A percentile compares a stretch with the other conserved stretches of the same genome.
Conservation (phyloP, 305 asterid genomes). For the Fraxinus paxiana region DNA sequence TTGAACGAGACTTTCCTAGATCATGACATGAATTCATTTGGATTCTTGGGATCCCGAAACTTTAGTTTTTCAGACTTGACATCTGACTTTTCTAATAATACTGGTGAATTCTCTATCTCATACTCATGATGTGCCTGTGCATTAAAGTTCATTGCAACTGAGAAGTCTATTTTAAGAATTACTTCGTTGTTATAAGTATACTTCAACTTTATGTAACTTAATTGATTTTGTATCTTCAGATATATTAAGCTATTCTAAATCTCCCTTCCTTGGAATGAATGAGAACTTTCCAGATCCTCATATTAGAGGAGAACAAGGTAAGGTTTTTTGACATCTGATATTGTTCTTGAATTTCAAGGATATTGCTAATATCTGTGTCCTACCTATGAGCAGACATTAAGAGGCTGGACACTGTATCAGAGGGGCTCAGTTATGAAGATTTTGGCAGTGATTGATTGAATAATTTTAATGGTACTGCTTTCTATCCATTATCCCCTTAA, state of each 20-base stretch:
- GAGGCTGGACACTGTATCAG: constrained; percentile 47
- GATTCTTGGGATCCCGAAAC: constrained; percentile 70
- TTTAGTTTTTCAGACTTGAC: constrained; percentile 83
- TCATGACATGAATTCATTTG: constrained; percentile 48
- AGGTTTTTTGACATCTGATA: background rate
- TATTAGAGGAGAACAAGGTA: constrained; percentile 54
- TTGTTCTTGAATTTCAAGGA: background rate
- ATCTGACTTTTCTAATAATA: constrained; percentile 61
- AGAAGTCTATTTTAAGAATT: background rate
- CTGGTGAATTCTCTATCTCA: constrained; percentile 43
- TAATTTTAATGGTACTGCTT: constrained; percentile 23
- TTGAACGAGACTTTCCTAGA: constrained; percentile 47
- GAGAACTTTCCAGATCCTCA: constrained; percentile 49
- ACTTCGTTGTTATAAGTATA: background rate
- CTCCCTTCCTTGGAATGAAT: constrained; percentile 61
- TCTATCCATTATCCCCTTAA: background rate
- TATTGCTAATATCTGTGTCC: background rate
- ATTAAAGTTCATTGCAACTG: background rate
- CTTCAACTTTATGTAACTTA: constrained; percentile 20
- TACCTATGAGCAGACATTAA: constrained; percentile 37
- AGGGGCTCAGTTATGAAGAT: constrained; percentile 46
- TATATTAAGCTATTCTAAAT: constrained; percentile 61
- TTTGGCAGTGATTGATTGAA: constrained; percentile 40
- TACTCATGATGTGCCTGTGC: background rate
- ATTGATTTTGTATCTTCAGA: constrained; percentile 41